A percentile compares a stretch with the other conserved stretches of the same genome.
phyloP scores from a whole-genome alignment of 2,329 filamentous ascomycete species.

The Stemphylium vesicarium region DNA sequence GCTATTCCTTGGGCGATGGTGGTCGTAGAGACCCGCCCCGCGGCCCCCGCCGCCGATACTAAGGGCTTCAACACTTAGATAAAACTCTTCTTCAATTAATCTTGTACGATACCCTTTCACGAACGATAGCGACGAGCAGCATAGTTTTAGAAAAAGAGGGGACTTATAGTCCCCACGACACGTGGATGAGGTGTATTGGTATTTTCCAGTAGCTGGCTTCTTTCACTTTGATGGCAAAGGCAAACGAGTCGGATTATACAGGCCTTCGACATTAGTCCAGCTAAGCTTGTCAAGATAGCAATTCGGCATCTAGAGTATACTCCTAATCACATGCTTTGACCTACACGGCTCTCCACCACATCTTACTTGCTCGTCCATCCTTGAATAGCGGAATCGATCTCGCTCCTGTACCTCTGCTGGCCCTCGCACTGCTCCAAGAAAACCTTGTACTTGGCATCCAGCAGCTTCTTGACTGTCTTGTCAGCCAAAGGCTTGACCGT shows the following conservation, averaged over 20 bases:
- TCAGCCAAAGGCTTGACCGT: constrained; percentile 78
- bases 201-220: neutral
- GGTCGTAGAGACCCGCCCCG: constrained; percentile 36
- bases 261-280: neutral
- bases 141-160: neutral
- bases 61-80: constrained; percentile 7
- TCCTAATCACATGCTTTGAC: constrained; percentile 1
- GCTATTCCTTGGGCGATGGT: constrained; percentile 51
- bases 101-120: constrained; percentile 36
- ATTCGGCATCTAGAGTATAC: constrained; percentile 9
- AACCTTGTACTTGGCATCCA: constrained; percentile 91
- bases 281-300: neutral
- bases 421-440: constrained; percentile 90
- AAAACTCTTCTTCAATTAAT: constrained; percentile 13
- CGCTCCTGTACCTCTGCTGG: constrained; percentile 80
- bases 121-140: constrained; percentile 15
- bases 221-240: constrained; percentile 3
- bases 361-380: constrained; percentile 34
- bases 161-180: neutral
- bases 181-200: neutral
- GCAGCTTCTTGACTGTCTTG: constrained; percentile 74
- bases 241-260: constrained; percentile 2
- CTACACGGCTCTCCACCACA: neutral
- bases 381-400: constrained; percentile 67
- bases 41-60: constrained; percentile 44